Percentiles rank a stretch among this genome's conserved stretches.
Evolutionary conservation across 2,329 filamentous ascomycete genomes (phyloP).

Genomic region (Coniochaeta prunicola): DNA sequence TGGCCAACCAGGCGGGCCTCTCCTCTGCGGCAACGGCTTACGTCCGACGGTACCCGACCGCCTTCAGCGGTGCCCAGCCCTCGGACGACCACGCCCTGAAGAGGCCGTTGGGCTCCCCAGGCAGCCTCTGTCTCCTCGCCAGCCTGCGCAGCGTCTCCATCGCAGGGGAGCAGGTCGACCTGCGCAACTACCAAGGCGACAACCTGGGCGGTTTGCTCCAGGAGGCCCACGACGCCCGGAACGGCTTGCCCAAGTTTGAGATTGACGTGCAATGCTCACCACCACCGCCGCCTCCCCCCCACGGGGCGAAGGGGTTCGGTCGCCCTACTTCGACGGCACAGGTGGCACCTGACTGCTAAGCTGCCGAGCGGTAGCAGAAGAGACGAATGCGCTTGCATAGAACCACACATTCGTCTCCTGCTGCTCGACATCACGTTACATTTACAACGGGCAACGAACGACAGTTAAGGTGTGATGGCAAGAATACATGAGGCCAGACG

Average conservation of each 20-base stretch:
- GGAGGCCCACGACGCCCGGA: neutral
- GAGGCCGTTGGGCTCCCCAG: neutral
- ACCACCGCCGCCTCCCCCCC: neutral
- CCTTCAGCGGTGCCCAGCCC: constrained; percentile 3
- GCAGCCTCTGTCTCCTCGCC: neutral
- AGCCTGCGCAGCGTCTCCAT: neutral
- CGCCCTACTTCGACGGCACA: neutral
- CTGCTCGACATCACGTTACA: neutral
- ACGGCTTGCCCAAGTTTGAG: neutral
- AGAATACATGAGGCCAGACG: neutral
- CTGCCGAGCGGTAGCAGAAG: neutral
- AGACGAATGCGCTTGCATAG: neutral
- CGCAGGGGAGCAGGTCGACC: neutral
- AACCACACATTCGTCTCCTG: neutral
- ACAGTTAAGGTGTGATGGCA: neutral
- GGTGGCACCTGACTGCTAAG: neutral
- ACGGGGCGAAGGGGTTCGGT: neutral
- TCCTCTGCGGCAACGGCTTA: constrained; percentile 9
- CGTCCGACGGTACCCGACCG: constrained; percentile 6
- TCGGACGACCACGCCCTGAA: neutral
- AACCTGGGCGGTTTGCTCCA: neutral
- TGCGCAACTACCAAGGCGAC: neutral
- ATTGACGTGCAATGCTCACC: neutral
- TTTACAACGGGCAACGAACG: neutral
- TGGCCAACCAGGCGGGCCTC: constrained; percentile 5